phyloP scores from a whole-genome alignment of 345 rosid genomes.

The Aurinia saxatilis region DNA sequence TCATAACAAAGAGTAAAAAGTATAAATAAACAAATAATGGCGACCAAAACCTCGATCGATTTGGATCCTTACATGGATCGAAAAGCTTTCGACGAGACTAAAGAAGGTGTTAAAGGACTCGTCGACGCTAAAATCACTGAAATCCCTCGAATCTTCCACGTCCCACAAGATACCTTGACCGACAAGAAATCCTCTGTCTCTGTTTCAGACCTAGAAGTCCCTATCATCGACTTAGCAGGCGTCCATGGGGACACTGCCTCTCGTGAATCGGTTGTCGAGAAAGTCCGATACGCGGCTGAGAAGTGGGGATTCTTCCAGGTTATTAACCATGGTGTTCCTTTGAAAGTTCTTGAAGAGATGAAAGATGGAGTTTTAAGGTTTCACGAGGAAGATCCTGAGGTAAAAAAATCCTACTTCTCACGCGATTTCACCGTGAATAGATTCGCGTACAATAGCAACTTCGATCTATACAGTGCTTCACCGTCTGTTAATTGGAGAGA shows the following conservation, averaged over 20 bases:
- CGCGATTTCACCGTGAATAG: constrained; percentile 9
- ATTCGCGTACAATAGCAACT: constrained; percentile 31
- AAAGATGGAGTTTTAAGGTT: constrained; percentile 16
- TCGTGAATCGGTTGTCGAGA: constrained; percentile 18
- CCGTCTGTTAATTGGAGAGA: constrained; percentile 47
- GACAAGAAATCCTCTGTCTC: background rate
- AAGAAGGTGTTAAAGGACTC: constrained; percentile 31
- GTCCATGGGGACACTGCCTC: background rate
- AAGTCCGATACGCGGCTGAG: constrained; percentile 19
- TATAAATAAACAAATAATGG: background rate
- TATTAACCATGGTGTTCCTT: constrained; percentile 39
- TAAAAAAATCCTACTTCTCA: constrained; percentile 14
- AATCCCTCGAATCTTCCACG: constrained; percentile 25
- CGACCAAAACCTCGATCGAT: background rate
- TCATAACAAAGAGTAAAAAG: background rate
- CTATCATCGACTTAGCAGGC: constrained; percentile 33
- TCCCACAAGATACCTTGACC: background rate
- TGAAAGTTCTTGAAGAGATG: constrained; percentile 20
- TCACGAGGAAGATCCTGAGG: constrained; percentile 22
- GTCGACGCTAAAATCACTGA: constrained; percentile 26
- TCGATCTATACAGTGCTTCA: constrained; percentile 31
- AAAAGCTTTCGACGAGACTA: constrained; percentile 24
- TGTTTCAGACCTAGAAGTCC: constrained; percentile 16
- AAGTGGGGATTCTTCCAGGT: constrained; percentile 44
- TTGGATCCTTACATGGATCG: background rate